Percentiles rank a stretch among this genome's conserved stretches.
Conservation (phyloP, 345 rosid species). For the Dovyalis caffra region DNA sequence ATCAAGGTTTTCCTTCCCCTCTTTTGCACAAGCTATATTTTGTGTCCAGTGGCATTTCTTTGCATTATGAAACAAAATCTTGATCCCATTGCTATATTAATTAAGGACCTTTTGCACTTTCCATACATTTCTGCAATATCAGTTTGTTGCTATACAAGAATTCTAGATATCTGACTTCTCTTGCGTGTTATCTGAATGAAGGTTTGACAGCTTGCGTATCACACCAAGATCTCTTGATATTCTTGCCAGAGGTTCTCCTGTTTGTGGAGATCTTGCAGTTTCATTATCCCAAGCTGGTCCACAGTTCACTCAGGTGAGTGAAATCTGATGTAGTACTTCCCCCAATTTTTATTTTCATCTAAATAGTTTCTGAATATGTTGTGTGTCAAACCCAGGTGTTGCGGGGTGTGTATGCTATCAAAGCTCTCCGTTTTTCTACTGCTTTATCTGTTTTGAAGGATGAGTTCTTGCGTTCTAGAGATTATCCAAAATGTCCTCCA, state of each 20-base stretch:
- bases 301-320: conserved; percentile 89
- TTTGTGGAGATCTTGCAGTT: conserved; percentile 97
- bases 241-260: conserved; percentile 86
- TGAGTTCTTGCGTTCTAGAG: conserved; percentile 96
- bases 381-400: conserved; percentile 52
- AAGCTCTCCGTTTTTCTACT: conserved; percentile 89
- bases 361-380: conserved; percentile 27
- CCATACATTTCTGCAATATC: conserved; percentile 9
- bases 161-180: conserved; percentile 25
- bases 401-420: conserved; percentile 82
- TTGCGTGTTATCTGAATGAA: conserved; percentile 29
- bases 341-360: not conserved
- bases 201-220: conserved; percentile 95
- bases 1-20: conserved; percentile 55
- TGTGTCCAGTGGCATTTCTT: not conserved
- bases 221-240: conserved; percentile 93
- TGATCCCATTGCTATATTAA: not conserved
- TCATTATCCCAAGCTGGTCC: conserved; percentile 96
- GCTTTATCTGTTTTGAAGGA: conserved; percentile 90
- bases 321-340: conserved; percentile 13
- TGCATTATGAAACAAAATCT: not conserved
- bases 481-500: conserved; percentile 95
- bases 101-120: conserved; percentile 3
- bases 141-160: conserved; percentile 2
- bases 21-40: conserved; percentile 5